Evolutionary conservation across 441 rosid species (phyloP).

Genomic region (Hura crepitans): DNA sequence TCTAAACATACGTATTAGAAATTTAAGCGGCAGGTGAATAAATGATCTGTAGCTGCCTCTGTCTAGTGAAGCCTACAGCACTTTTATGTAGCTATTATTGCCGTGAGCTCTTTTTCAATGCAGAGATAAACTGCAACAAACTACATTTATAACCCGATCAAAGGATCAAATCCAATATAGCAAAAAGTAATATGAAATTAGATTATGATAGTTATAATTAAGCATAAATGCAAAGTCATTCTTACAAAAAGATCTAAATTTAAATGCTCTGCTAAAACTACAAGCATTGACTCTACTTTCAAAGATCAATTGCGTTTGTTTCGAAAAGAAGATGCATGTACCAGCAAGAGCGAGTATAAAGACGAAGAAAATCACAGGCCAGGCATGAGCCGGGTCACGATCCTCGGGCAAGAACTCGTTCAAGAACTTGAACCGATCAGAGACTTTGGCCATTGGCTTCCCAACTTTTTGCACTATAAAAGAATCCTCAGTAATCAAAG

Average conservation of each 20-base stretch:
- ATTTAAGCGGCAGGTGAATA: not conserved
- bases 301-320: not conserved
- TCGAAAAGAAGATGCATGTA: slow-evolving; percentile 14
- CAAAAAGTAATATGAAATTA: not conserved
- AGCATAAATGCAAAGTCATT: not conserved
- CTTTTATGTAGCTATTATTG: not conserved
- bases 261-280: not conserved
- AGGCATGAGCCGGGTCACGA: slow-evolving; percentile 82
- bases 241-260: slow-evolving; percentile 7
- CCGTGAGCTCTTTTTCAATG: not conserved
- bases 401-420: slow-evolving; percentile 98
- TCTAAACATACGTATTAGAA: not conserved
- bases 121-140: not conserved
- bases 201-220: not conserved
- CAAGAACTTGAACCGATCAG: slow-evolving; percentile 50
- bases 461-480: slow-evolving; percentile 65
- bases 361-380: slow-evolving; percentile 81
- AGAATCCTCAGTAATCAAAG: slow-evolving; percentile 63
- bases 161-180: not conserved
- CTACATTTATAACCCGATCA: not conserved
- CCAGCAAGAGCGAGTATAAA: slow-evolving; percentile 69
- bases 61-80: not conserved
- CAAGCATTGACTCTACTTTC: not conserved
- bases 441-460: slow-evolving; percentile 58
- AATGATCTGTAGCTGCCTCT: not conserved